phyloP scores from a whole-genome alignment of 2,329 filamentous ascomycete species.

The Colletotrichum sojae region DNA sequence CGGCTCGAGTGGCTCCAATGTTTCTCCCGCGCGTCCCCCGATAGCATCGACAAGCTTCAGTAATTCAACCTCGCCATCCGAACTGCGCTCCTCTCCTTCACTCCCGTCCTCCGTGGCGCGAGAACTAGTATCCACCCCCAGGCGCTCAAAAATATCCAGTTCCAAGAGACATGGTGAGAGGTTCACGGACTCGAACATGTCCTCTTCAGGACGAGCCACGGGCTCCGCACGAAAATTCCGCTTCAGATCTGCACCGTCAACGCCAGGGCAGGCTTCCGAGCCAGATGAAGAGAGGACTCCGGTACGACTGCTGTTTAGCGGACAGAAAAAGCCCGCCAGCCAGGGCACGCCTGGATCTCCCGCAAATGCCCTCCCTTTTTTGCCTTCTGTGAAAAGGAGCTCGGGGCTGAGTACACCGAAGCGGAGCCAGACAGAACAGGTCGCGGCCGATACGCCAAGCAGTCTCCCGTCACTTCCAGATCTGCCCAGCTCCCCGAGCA shows the following conservation, averaged over 20 bases:
- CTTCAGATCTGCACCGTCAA: constrained; percentile 28
- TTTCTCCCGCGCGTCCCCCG: constrained; percentile 1
- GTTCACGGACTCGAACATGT: not conserved
- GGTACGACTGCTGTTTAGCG: constrained; percentile 21
- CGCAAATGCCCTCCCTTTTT: not conserved
- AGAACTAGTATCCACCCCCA: constrained; percentile 10
- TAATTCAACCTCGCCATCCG: constrained; percentile 28
- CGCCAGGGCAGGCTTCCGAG: constrained; percentile 9
- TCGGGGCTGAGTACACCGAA: constrained; percentile 5
- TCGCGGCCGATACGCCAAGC: constrained; percentile 11
- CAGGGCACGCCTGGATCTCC: constrained; percentile 15
- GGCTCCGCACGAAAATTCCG: constrained; percentile 28
- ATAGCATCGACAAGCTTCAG: constrained; percentile 1
- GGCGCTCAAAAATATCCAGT: not conserved
- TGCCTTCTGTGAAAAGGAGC: constrained; percentile 5
- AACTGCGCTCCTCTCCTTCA: constrained; percentile 8
- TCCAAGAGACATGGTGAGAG: not conserved
- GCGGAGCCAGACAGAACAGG: constrained; percentile 2
- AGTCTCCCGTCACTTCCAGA: constrained; percentile 21
- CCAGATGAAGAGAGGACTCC: constrained; percentile 27
- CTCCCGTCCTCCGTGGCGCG: constrained; percentile 3
- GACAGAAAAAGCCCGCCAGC: constrained; percentile 13
- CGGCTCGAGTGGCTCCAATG: not conserved
- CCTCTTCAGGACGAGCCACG: constrained; percentile 4
- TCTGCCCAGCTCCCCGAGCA: constrained; percentile 41